A percentile compares a stretch with the other conserved stretches of the same genome.
phyloP scores from a whole-genome alignment of 2,329 filamentous ascomycete genomes.

The Furcasterigmium sp. region DNA sequence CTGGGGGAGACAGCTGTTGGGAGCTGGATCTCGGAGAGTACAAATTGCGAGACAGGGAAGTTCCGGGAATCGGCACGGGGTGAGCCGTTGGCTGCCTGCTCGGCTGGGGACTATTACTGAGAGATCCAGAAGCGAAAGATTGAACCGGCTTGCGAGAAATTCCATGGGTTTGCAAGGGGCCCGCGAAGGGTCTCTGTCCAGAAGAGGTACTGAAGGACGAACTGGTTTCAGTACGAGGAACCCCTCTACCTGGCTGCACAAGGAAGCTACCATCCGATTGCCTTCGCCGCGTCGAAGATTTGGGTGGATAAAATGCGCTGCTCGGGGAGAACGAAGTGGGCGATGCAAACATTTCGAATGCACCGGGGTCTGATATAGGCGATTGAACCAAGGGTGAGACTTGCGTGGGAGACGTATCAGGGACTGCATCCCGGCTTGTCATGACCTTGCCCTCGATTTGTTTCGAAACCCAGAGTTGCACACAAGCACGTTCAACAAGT shows the following conservation, averaged over 20 bases:
- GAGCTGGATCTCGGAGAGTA: constrained; percentile 3
- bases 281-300: no score
- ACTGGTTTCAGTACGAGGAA: no score
- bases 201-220: no score
- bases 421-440: constrained; percentile 9
- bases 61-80: not conserved
- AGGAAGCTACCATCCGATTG: no score
- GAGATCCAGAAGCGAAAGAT: no score
- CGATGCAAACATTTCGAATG: no score
- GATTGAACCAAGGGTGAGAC: not conserved
- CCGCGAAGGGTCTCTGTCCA: no score
- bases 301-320: no score
- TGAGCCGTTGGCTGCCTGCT: not conserved
- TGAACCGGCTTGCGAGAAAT: no score
- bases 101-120: not conserved
- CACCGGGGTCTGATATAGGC: not conserved
- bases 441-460: constrained; percentile 19
- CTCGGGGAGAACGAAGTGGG: no score
- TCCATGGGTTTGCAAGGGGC: no score
- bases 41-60: constrained; percentile 1
- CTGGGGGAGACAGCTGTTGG: not conserved
- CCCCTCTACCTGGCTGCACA: no score
- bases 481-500: constrained; percentile 19
- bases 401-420: not conserved
- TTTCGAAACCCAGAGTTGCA: constrained; percentile 27